phyloP scores from a whole-genome alignment of 2,329 filamentous ascomycete species.

The Stagonosporopsis chrysanthemi region DNA sequence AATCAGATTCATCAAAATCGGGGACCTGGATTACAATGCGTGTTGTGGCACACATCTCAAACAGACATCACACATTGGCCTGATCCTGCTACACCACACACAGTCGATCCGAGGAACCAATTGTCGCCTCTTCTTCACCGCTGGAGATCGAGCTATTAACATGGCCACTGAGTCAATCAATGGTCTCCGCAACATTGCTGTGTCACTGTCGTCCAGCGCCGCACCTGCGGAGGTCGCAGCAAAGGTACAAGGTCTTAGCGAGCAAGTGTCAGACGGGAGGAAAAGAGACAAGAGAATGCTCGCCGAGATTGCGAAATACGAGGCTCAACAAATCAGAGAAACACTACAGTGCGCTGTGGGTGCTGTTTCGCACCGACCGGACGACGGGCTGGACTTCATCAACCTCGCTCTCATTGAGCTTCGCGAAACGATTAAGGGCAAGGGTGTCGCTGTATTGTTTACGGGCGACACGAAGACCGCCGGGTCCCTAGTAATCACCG shows the following conservation, averaged over 20 bases:
- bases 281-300: slow-evolving; percentile 42
- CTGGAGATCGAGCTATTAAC: slow-evolving; percentile 41
- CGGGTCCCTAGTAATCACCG: slow-evolving; percentile 40
- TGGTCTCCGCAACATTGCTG: slow-evolving; percentile 35
- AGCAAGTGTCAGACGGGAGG: slow-evolving; percentile 32
- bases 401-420: slow-evolving; percentile 39
- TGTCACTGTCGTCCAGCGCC: slow-evolving; percentile 34
- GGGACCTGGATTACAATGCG: slow-evolving; percentile 44
- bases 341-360: slow-evolving; percentile 21
- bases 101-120: slow-evolving; percentile 42
- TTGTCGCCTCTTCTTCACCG: slow-evolving; percentile 41
- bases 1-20: slow-evolving; percentile 44
- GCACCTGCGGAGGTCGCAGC: slow-evolving; percentile 35
- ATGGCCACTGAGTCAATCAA: slow-evolving; percentile 38
- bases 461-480: slow-evolving; percentile 38
- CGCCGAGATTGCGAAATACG: slow-evolving; percentile 37
- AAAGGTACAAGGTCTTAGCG: slow-evolving; percentile 34
- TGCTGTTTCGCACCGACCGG: slow-evolving; percentile 36
- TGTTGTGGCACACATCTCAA: slow-evolving; percentile 47
- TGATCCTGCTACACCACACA: slow-evolving; percentile 44
- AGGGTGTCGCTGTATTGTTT: slow-evolving; percentile 35
- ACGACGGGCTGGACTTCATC: slow-evolving; percentile 42
- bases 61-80: slow-evolving; percentile 40
- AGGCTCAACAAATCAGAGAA: slow-evolving; percentile 34
- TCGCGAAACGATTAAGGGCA: slow-evolving; percentile 34